phyloP scores from a whole-genome alignment of 192 early-diverging fungal genomes.

The Anaeromyces robustus region DNA sequence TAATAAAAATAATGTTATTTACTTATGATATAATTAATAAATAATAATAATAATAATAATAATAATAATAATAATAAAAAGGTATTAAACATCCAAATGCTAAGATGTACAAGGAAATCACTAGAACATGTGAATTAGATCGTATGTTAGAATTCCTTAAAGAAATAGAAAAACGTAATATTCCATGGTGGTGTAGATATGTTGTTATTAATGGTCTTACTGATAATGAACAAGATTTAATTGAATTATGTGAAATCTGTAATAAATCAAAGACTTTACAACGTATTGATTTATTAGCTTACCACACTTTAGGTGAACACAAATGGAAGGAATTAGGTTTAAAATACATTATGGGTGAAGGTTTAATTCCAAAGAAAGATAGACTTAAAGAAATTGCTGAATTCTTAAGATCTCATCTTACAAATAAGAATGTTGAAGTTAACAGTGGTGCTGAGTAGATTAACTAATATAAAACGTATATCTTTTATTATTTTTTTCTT shows the following conservation, averaged over 20 bases:
- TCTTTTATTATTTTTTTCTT: too few species aligned
- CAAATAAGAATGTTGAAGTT: neutral
- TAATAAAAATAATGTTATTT: too few species aligned
- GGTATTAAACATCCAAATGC: neutral
- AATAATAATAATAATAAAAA: neutral
- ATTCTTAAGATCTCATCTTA: neutral
- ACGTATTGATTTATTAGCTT: slow-evolving; percentile 2
- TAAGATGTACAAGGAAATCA: neutral
- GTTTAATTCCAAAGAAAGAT: neutral
- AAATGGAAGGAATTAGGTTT: neutral
- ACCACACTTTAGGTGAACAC: slow-evolving; percentile 3
- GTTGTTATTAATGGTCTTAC: slow-evolving; percentile 1
- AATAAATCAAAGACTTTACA: neutral
- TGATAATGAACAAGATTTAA: neutral
- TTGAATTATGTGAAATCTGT: neutral
- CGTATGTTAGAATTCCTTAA: neutral
- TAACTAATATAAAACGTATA: neutral
- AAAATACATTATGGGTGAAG: neutral
- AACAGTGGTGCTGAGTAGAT: neutral
- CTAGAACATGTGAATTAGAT: neutral
- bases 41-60: neutral
- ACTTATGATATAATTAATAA: too few species aligned
- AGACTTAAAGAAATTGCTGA: neutral
- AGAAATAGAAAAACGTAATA: neutral
- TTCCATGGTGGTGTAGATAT: slow-evolving; percentile 4